Percentiles rank a stretch among this genome's conserved stretches.
Evolutionary conservation across 2,329 filamentous ascomycete species (phyloP).

Genomic region (Trichoderma sp.): DNA sequence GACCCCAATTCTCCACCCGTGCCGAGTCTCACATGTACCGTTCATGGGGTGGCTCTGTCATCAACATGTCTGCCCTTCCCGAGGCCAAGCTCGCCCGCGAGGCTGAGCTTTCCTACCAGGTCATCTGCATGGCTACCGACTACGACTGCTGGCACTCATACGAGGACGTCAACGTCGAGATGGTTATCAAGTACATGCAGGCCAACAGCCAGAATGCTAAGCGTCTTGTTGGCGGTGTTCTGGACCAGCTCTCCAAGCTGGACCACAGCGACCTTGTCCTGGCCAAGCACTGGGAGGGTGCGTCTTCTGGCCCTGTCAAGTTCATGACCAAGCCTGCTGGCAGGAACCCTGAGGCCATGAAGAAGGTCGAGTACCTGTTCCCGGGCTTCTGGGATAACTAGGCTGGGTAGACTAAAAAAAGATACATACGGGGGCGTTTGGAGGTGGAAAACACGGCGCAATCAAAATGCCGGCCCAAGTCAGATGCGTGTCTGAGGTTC

Average conservation of each 20-base stretch:
- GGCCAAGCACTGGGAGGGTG: conserved; percentile 78
- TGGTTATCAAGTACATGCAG: conserved; percentile 97
- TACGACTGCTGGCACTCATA: conserved; percentile 96
- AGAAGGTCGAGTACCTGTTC: conserved; percentile 84
- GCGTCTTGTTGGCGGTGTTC: conserved; percentile 77
- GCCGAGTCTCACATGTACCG: conserved; percentile 96
- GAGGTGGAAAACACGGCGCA: neutral
- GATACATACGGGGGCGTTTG: neutral
- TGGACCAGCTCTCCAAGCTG: conserved; percentile 78
- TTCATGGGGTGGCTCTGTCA: conserved; percentile 86
- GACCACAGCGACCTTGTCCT: conserved; percentile 72
- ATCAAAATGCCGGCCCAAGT: neutral
- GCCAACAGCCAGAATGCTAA: conserved; percentile 87
- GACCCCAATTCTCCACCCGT: conserved; percentile 95
- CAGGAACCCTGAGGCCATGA: conserved; percentile 68
- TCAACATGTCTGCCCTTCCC: conserved; percentile 96
- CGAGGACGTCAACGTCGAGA: conserved; percentile 86
- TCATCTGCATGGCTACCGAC: conserved; percentile 99
- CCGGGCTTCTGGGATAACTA: conserved; percentile 66
- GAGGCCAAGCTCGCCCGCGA: conserved; percentile 96
- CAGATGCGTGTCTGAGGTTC: neutral
- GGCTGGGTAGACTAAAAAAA: neutral
- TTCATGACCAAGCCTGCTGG: conserved; percentile 80
- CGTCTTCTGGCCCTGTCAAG: conserved; percentile 72
- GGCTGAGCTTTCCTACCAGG: conserved; percentile 94